Evolutionary conservation across 1,284 basidiomycete species (phyloP).

Genomic region (Pterula multifida): DNA sequence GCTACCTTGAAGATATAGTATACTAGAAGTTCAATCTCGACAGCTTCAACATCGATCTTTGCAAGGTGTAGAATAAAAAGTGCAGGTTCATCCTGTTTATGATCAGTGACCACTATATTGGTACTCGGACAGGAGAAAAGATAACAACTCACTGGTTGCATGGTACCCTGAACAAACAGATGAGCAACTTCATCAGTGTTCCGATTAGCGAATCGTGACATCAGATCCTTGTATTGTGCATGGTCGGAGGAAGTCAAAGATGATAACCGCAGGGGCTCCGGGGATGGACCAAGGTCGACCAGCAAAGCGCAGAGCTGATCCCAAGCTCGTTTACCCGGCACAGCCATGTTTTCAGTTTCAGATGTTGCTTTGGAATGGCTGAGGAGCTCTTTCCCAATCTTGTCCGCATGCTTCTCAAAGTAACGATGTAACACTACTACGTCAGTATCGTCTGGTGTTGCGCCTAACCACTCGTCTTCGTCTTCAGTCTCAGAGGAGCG

Average conservation of each 20-base stretch:
- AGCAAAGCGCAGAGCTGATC: conserved; percentile 63
- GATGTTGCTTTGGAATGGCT: conserved; percentile 53
- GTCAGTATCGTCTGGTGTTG: conserved; percentile 70
- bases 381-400: conserved; percentile 73
- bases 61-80: conserved; percentile 54
- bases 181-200: conserved; percentile 50
- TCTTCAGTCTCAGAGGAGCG: conserved; percentile 35
- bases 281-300: conserved; percentile 64
- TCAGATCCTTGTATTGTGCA: conserved; percentile 53
- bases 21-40: conserved; percentile 80
- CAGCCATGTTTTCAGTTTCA: conserved; percentile 44
- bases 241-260: conserved; percentile 38
- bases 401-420: conserved; percentile 72
- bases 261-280: conserved; percentile 52
- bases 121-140: conserved; percentile 4
- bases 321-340: conserved; percentile 67
- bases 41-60: conserved; percentile 68
- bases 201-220: conserved; percentile 55
- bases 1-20: conserved; percentile 72
- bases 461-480: conserved; percentile 60
- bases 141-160: conserved; percentile 32
- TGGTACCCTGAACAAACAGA: conserved; percentile 55
- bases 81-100: conserved; percentile 33
- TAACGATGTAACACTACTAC: conserved; percentile 74
- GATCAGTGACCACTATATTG: background rate